These are phyloP conservation scores for Cryphonectria radicalis DNA, from an alignment of 2,329 filamentous ascomycete genomes.

Conservation along the genomic window DNA sequence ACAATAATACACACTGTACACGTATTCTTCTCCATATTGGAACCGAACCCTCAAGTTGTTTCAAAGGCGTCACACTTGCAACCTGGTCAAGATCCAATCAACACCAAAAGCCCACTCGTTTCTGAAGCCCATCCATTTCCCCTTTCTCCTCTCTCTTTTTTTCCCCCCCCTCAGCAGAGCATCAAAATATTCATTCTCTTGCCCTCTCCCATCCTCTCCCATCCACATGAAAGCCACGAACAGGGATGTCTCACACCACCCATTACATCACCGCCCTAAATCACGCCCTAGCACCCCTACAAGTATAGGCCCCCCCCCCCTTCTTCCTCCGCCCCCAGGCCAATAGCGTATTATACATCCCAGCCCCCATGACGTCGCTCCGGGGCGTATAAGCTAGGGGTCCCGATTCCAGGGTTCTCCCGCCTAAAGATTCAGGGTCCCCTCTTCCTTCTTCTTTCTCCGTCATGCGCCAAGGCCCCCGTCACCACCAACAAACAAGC, in stretches of 20 bases:
- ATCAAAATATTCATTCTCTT: neutral
- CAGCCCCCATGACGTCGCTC: conserved; percentile 8
- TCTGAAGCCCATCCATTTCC: neutral
- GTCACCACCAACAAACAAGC: neutral
- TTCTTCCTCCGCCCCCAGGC: neutral
- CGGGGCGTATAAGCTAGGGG: neutral
- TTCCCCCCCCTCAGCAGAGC: neutral
- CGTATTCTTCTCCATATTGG: neutral
- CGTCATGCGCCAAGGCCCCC: neutral
- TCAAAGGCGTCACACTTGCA: neutral
- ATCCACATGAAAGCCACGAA: neutral
- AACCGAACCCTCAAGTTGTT: neutral
- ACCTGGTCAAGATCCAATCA: neutral
- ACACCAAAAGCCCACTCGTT: neutral
- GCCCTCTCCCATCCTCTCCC: neutral
- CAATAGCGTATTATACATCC: conserved; percentile 15
- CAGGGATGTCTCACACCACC: neutral
- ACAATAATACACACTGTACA: neutral
- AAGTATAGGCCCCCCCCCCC: neutral
- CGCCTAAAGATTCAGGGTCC: conserved; percentile 1
- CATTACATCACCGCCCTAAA: neutral
- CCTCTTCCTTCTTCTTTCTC: neutral
- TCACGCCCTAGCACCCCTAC: neutral
- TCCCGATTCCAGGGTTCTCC: neutral
- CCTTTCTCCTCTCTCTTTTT: neutral